phyloP scores from a whole-genome alignment of 192 early-diverging fungal species.

The Entomortierella chlamydospora region DNA sequence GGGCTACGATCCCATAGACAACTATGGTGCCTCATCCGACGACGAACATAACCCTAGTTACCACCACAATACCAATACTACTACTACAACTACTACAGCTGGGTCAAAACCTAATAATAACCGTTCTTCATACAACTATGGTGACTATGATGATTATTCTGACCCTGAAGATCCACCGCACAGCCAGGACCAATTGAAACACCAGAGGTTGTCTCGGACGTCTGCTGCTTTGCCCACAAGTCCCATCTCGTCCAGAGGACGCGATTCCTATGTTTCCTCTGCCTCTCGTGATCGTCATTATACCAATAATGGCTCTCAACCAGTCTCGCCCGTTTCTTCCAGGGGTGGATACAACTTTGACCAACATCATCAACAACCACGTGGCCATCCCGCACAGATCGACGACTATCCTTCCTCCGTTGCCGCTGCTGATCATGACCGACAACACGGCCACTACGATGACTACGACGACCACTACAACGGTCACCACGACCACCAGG shows the following conservation, averaged over 20 bases:
- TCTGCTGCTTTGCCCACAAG: conserved; percentile 30
- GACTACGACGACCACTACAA: too few relatives aligned
- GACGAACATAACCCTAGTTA: conserved; percentile 5
- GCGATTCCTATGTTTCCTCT: conserved; percentile 5
- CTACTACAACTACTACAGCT: too few relatives aligned
- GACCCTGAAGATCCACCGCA: background rate
- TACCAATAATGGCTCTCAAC: background rate
- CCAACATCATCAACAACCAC: background rate
- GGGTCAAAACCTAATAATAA: background rate
- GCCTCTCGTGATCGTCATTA: background rate
- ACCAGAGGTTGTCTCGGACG: background rate
- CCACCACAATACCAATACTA: too few relatives aligned
- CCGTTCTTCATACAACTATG: background rate
- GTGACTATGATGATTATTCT: conserved; percentile 6
- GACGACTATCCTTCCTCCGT: background rate
- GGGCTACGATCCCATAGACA: conserved; percentile 32
- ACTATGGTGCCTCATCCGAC: conserved; percentile 27
- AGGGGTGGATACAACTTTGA: background rate
- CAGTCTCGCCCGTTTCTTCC: conserved; percentile 5
- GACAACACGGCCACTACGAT: too few relatives aligned
- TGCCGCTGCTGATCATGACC: too few relatives aligned
- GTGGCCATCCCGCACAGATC: background rate
- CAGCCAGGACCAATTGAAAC: background rate
- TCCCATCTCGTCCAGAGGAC: conserved; percentile 25
- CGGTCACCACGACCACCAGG: too few relatives aligned